Evolutionary conservation across 768 basidiomycete genomes (phyloP), one percentile per base, ranked within the genome.

Genomic region (Boletus subcaerulescens): DNA sequence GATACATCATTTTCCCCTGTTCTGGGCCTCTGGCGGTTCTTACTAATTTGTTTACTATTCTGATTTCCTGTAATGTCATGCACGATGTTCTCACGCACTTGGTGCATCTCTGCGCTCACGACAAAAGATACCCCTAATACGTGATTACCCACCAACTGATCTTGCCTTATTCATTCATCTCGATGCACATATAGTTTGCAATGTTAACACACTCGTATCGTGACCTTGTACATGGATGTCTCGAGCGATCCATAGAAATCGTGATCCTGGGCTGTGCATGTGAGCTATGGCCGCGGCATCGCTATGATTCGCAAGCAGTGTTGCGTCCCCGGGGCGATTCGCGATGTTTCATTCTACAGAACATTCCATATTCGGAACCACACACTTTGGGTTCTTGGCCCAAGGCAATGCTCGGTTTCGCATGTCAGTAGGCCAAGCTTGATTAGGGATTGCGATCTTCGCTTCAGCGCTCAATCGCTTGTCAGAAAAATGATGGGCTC

Each of bases 91-190:
- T 55, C 61, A 66, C 61, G 48, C 57, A 60, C 54, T 57, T 18
- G 59, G 52, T 65, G 55, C 47, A 49, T 20, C 50, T 55, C 50
- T 29, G 41, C 59, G 45, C 61, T 60, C 45, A 63, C 53, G 59
- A 57, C 46, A 55, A 69, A 52, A 36, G 62, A 71, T 73, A 73
- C 70, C 71, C 71, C 68, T 66, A 59, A 63, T 67, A 60, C 58
- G 59, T 55, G 58, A 70, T 70, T 67, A 69, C 69, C 69, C 65
- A 53, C 48, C 48, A 55, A 54, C 45, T 57, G 41, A 55, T 47
- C 35, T 51, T 49, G 54, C 38, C 48, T 55, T 39, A 50, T 36
- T 42, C 53, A 53, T 44, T 26, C 40, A 56, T 47, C 53, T 59
- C 48, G 54, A 56, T 64, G 58, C 69, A 60, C 56, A 63, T 66